Evolutionary conservation across 2,329 filamentous ascomycete genomes (phyloP), one percentile per base, ranked within the genome.

Genomic region (Fusarium sp.): DNA sequence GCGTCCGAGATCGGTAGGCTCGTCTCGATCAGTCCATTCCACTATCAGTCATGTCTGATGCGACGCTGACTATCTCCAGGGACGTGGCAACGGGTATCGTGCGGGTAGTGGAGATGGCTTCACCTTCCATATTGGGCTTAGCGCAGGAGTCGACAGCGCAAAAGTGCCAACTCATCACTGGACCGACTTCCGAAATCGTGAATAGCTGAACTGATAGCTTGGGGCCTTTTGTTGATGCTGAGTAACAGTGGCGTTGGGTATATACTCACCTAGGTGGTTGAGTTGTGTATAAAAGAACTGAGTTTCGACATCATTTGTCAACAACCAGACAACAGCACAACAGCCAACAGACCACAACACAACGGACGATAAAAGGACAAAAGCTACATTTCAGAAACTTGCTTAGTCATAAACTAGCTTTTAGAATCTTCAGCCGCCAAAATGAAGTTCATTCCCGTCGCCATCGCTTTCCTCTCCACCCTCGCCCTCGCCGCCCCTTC

Each of bases 91-190:
- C 46, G 32, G 30, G 15, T 12, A 16, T 12, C 24, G 15, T 25
- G 15, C 30, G 30, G 25, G 20, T 25, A n/a, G 25, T 46, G 27
- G 46, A 27, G 14, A 44, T 38, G 44, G 20, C 49, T 29, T 65
- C 18, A 65, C 62, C 60, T 65, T 43, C 62, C 25, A 0, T 0
- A 11, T 50, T 42, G 8, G 60, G 62, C 2, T 15, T 65, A 65
- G 62, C 3, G 34, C 34, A 38, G 12, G 22, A 1, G 2, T 0
- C 11, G 18, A 15, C 12, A 15, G 5, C 25, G 24, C 62, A 65
- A 65, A 65, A 65, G 62, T 65, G 59, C 62, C 62, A 32, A 65
- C 51, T 42, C 46, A 59, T 42, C 60, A 22, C n/a, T 16, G 44
- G 38, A 46, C 44, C 60, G 60, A 65, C 60, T 65, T 65, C 60